Evolutionary conservation across 768 basidiomycete species (phyloP), one percentile per base, ranked within the genome.

Genomic region (Lenzites betulinus): DNA sequence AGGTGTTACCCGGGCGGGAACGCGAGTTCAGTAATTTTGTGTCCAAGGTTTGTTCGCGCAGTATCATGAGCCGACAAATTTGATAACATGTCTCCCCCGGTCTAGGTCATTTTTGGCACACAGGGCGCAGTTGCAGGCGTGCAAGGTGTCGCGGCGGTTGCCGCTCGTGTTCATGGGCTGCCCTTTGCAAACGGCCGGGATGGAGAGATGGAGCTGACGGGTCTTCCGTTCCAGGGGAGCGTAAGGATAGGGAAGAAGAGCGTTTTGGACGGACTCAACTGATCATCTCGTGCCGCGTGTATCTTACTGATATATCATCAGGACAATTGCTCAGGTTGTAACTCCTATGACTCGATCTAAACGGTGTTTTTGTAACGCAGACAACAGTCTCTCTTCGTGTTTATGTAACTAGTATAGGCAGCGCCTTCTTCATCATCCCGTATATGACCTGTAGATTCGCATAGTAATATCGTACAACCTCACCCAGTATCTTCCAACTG

Each of bases 1-100:
- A 91, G 58, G 88, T 93, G 11, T 76, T 94, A 0, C 90, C 91
- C 0, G 90, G 92, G 7, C 81, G 92, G 43, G 82, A 92, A 71
- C 84, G 80, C 62, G 83, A 89, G 67, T 92, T 94, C 63, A 85
- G 87, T 60, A 78, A 79, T 54, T 94, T 94, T 61, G 83, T 93
- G 16, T 74, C 80, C 64, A 93, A 94, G 85, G 91, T 90, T 38
- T 23, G 70, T 25, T 9, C 33, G 2, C n/a, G 39, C 8, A 18
- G 8, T 41, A 11, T 9, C 13, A 25, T 15, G 2, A 12, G 30
- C 28, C 60, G 38, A 11, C 35, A 5, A 20, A 41, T 9, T 41
- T 50, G n/a, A 60, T 54, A 35, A 50, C 39, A 28, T 50, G 11
- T 51, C 3, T 2, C 46, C 51, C 13, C n/a, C 52, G 12, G 1